A percentile compares a stretch with the other conserved stretches of the same genome.
Conservation (phyloP, 2,329 filamentous ascomycete species). For the Aspergillus jensenii region DNA sequence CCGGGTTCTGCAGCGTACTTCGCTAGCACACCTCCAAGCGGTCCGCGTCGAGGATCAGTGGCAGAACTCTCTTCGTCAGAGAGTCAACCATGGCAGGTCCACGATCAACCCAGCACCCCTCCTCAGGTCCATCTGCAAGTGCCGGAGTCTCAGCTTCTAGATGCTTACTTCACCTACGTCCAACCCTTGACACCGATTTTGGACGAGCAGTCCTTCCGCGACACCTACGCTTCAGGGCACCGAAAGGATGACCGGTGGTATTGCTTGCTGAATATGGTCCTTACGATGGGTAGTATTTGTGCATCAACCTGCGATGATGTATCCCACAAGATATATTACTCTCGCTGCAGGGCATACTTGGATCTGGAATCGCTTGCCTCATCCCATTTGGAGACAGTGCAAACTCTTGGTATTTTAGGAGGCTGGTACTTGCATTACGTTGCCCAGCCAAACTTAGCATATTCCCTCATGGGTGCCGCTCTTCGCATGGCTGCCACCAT, state of each 20-base stretch:
- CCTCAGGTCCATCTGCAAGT: constrained; percentile 56
- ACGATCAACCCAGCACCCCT: constrained; percentile 40
- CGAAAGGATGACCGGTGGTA: constrained; percentile 70
- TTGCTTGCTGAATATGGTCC: constrained; percentile 72
- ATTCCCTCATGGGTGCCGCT: constrained; percentile 69
- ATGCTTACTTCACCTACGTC: constrained; percentile 73
- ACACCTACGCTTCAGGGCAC: constrained; percentile 62
- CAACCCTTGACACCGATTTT: constrained; percentile 73
- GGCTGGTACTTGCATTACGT: constrained; percentile 78
- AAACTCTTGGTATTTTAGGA: constrained; percentile 69
- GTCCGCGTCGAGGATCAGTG: constrained; percentile 13
- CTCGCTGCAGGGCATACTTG: constrained; percentile 65
- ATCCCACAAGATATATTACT: constrained; percentile 69
- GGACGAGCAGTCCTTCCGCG: constrained; percentile 69
- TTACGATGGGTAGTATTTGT: constrained; percentile 71
- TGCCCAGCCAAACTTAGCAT: constrained; percentile 74
- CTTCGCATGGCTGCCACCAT: constrained; percentile 73
- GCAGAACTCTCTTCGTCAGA: constrained; percentile 22
- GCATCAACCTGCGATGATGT: constrained; percentile 63
- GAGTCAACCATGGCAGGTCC: constrained; percentile 25
- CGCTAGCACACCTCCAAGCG: constrained; percentile 38
- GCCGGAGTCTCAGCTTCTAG: constrained; percentile 67
- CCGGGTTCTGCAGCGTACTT: constrained; percentile 52
- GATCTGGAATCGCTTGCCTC: constrained; percentile 67
- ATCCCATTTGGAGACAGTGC: constrained; percentile 70